Evolutionary conservation across 257 asterid species (phyloP).

Genomic region (Przewalskia tangutica): DNA sequence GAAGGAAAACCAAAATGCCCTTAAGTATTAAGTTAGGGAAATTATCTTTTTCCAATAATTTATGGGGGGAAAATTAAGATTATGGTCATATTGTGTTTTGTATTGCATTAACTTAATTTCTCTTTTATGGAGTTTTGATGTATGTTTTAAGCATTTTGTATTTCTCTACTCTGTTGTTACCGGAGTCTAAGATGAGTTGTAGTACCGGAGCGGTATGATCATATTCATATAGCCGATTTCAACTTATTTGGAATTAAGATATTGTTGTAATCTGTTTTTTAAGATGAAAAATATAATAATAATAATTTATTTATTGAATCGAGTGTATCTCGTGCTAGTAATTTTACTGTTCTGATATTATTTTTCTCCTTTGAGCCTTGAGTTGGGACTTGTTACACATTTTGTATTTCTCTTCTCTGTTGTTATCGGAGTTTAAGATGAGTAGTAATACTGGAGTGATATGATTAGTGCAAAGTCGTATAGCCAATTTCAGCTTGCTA

Average conservation of each 20-base stretch:
- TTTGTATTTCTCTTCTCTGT: not conserved
- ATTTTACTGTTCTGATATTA: too few species aligned
- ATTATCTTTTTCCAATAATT: not conserved
- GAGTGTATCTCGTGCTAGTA: too few species aligned
- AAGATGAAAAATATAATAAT: not conserved
- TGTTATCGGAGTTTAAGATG: not conserved
- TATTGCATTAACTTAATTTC: not conserved
- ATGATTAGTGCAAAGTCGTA: not conserved
- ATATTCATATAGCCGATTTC: not conserved
- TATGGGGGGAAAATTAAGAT: not conserved
- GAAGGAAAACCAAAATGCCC: constrained; percentile 34
- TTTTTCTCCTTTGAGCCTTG: too few species aligned
- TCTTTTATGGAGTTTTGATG: not conserved
- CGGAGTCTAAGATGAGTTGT: not conserved
- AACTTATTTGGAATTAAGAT: not conserved
- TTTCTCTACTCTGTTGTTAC: not conserved
- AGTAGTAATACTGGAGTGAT: not conserved
- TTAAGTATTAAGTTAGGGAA: not conserved
- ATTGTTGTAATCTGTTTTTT: not conserved
- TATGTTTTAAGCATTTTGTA: not conserved
- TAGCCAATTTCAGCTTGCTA: not conserved
- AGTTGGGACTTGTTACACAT: too few species aligned
- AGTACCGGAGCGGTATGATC: not conserved
- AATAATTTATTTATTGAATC: too few species aligned
- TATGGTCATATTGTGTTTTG: not conserved